A percentile compares a stretch with the other conserved stretches of the same genome.
phyloP scores from a whole-genome alignment of 2,329 filamentous ascomycete genomes.

The Chrysosporium keratinophilum region DNA sequence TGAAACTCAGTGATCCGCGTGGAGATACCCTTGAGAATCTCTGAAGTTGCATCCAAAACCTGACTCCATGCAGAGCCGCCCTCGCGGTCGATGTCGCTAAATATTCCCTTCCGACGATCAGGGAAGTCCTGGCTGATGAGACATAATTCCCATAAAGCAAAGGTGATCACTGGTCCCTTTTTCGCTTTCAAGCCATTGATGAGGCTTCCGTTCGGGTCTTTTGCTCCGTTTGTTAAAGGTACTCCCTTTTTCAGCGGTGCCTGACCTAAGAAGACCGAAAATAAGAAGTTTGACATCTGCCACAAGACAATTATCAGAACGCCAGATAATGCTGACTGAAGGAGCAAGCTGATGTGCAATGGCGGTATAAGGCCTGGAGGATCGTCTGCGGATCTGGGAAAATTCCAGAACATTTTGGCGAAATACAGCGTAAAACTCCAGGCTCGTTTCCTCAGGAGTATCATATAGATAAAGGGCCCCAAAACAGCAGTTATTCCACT shows the following conservation, averaged over 20 bases:
- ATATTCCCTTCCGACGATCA: slow-evolving; percentile 69
- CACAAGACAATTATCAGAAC: slow-evolving; percentile 61
- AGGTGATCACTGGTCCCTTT: slow-evolving; percentile 65
- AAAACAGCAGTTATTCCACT: slow-evolving; percentile 35
- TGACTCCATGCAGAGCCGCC: slow-evolving; percentile 75
- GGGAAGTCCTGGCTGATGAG: slow-evolving; percentile 66
- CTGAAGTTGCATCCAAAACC: slow-evolving; percentile 58
- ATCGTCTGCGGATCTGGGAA: slow-evolving; percentile 58
- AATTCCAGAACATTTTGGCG: slow-evolving; percentile 61
- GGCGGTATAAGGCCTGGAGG: slow-evolving; percentile 48
- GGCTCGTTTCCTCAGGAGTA: slow-evolving; percentile 50
- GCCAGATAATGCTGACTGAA: slow-evolving; percentile 52
- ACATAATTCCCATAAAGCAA: slow-evolving; percentile 84
- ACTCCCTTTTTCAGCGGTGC: slow-evolving; percentile 74
- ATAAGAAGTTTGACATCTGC: slow-evolving; percentile 65
- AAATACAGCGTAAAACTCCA: slow-evolving; percentile 63
- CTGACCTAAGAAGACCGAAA: slow-evolving; percentile 68
- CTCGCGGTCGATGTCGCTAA: slow-evolving; percentile 73
- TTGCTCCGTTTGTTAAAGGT: slow-evolving; percentile 73
- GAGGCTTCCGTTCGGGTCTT: slow-evolving; percentile 83
- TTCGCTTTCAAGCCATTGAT: slow-evolving; percentile 74
- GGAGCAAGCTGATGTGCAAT: slow-evolving; percentile 46
- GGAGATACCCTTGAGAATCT: slow-evolving; percentile 57
- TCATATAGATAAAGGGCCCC: slow-evolving; percentile 50
- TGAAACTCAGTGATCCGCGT: slow-evolving; percentile 55